These are phyloP conservation scores for Phylloporus scabripes DNA, from an alignment of 768 basidiomycete species.

Conservation along the genomic window DNA sequence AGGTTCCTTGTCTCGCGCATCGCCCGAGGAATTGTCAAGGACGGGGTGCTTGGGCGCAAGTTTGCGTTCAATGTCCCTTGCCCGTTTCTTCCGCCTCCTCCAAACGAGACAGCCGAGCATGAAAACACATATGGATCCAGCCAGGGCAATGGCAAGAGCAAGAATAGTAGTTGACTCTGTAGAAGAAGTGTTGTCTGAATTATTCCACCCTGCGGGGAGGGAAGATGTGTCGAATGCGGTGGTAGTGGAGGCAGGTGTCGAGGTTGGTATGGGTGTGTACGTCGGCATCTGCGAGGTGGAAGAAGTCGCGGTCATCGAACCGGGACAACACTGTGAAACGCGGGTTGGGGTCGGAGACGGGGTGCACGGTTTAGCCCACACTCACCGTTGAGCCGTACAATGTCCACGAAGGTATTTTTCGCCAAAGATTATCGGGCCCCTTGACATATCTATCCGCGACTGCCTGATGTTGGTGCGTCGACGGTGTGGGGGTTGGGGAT, in stretches of 20 bases:
- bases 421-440: constrained; percentile 55
- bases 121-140: constrained; percentile 53
- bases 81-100: constrained; percentile 38
- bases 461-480: constrained; percentile 5
- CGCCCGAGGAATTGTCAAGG: constrained; percentile 25
- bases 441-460: constrained; percentile 53
- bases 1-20: constrained; percentile 39
- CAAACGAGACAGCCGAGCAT: constrained; percentile 60
- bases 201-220: constrained; percentile 56
- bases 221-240: constrained; percentile 17
- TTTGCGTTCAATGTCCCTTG: constrained; percentile 52
- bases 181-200: constrained; percentile 9
- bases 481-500: constrained; percentile 6
- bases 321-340: constrained; percentile 16
- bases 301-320: constrained; percentile 2
- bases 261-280: constrained; percentile 3
- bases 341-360: not conserved
- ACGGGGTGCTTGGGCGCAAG: constrained; percentile 17
- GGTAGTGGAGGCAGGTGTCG: constrained; percentile 11
- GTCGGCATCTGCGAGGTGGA: constrained; percentile 8
- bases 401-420: constrained; percentile 48
- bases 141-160: constrained; percentile 56
- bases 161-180: constrained; percentile 46
- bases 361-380: constrained; percentile 4
- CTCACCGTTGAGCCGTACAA: constrained; percentile 70